These are phyloP conservation scores for Keqinozyma sinolaborantium DNA, from an alignment of 1,139 yeast species.

Conservation along the genomic window DNA sequence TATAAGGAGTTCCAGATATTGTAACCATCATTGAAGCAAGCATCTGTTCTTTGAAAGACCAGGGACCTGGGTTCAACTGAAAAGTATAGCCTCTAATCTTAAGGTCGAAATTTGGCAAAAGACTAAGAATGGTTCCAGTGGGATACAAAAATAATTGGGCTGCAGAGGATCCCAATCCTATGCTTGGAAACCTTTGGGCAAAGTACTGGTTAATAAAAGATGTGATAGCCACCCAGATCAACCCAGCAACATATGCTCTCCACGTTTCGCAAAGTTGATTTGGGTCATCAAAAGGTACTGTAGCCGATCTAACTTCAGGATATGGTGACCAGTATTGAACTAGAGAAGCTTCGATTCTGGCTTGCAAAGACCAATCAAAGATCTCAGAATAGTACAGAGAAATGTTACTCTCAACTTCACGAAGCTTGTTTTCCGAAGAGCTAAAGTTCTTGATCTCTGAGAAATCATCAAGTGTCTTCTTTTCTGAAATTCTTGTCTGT, in stretches of 20 bases:
- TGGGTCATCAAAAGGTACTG: constrained; percentile 49
- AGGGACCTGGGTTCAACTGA: constrained; percentile 50
- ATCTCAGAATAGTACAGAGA: too few species aligned
- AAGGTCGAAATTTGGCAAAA: constrained; percentile 16
- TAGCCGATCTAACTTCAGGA: constrained; percentile 57
- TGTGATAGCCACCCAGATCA: constrained; percentile 52
- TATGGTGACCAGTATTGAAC: constrained; percentile 53
- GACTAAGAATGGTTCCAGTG: too few species aligned
- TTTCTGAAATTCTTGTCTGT: too few species aligned
- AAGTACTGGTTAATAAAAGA: constrained; percentile 59
- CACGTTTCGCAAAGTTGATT: constrained; percentile 47
- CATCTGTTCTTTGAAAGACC: constrained; percentile 60
- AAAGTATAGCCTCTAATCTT: constrained; percentile 3
- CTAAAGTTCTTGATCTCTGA: constrained; percentile 4
- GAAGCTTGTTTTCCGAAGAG: constrained; percentile 18
- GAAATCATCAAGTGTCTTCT: constrained; percentile 1
- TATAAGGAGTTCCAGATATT: constrained; percentile 17
- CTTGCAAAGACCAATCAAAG: too few species aligned
- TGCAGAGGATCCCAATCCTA: constrained; percentile 35
- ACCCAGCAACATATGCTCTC: constrained; percentile 48
- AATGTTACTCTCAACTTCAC: too few species aligned
- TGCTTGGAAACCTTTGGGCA: constrained; percentile 51
- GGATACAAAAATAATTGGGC: constrained; percentile 49
- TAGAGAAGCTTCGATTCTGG: constrained; percentile 39
- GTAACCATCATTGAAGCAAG: constrained; percentile 38